Evolutionary conservation across 2,329 filamentous ascomycete genomes (phyloP).

Genomic region (Rutstroemia sp.): DNA sequence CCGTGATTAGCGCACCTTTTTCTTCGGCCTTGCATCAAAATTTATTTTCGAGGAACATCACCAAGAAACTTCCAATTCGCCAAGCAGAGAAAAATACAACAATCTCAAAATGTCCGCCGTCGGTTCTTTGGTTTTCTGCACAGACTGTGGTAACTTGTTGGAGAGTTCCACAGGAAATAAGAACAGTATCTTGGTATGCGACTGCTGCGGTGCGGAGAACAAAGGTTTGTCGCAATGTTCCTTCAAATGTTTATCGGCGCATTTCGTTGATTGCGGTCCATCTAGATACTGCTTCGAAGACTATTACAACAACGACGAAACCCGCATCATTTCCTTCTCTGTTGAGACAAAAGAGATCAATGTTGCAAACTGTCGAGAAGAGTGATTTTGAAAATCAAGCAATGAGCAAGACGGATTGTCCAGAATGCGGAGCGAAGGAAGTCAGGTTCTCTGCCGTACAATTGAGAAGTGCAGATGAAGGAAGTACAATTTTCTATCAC

Average conservation of each 20-base stretch:
- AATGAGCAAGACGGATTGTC: slow-evolving; percentile 61
- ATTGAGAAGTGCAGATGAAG: slow-evolving; percentile 88
- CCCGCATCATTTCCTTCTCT: slow-evolving; percentile 83
- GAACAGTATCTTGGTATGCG: slow-evolving; percentile 72
- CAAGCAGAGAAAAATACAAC: not conserved
- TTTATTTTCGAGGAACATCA: slow-evolving; percentile 1
- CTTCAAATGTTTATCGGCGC: not conserved
- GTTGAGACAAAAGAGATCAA: slow-evolving; percentile 80
- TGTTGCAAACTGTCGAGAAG: slow-evolving; percentile 71
- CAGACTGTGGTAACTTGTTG: slow-evolving; percentile 83
- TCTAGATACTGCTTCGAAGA: slow-evolving; percentile 63
- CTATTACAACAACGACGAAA: slow-evolving; percentile 77
- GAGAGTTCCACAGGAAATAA: slow-evolving; percentile 71
- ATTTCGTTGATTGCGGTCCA: slow-evolving; percentile 6
- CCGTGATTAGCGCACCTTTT: not conserved
- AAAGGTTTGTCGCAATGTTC: slow-evolving; percentile 50
- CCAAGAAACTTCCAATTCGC: not conserved
- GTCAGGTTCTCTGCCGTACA: slow-evolving; percentile 83
- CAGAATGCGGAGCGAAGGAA: slow-evolving; percentile 72
- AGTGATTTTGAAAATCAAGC: slow-evolving; percentile 72
- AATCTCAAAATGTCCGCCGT: slow-evolving; percentile 67
- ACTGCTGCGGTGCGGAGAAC: slow-evolving; percentile 79
- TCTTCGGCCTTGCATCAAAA: not conserved
- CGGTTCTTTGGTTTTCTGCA: slow-evolving; percentile 88
- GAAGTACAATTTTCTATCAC: slow-evolving; percentile 82